Evolutionary conservation across 495 filamentous ascomycete species (phyloP).

Genomic region (Aspergillus conjunctus): DNA sequence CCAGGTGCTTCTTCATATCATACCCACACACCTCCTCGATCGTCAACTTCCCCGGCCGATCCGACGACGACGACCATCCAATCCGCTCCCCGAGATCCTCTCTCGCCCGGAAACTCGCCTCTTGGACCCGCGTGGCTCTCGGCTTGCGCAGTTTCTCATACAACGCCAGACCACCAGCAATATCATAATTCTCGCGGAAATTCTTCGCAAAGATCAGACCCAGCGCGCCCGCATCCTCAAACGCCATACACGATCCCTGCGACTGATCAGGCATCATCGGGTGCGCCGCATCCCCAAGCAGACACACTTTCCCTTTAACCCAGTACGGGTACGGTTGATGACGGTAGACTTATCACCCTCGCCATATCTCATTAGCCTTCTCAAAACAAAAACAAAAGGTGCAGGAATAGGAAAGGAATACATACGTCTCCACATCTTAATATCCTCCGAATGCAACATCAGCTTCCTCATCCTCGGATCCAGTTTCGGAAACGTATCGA

Average conservation of each 20-base stretch:
- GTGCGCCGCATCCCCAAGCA: constrained; percentile 45
- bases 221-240: constrained; percentile 44
- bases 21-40: constrained; percentile 36
- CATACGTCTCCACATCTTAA: constrained; percentile 37
- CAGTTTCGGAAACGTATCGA: constrained; percentile 31
- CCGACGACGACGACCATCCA: constrained; percentile 26
- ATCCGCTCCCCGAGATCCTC: constrained; percentile 37
- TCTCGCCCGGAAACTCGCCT: constrained; percentile 34
- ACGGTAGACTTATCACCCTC: constrained; percentile 24
- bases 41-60: constrained; percentile 32
- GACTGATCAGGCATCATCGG: constrained; percentile 54
- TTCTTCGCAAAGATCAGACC: constrained; percentile 38
- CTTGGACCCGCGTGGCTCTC: constrained; percentile 44
- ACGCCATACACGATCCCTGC: constrained; percentile 42
- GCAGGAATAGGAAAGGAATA: neutral
- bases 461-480: constrained; percentile 30
- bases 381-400: neutral
- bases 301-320: constrained; percentile 29
- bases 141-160: constrained; percentile 46
- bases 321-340: constrained; percentile 35
- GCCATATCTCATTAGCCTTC: neutral
- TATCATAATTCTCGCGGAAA: constrained; percentile 29
- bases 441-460: constrained; percentile 34
- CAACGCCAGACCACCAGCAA: constrained; percentile 32
- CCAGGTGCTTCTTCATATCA: constrained; percentile 30